phyloP scores from a whole-genome alignment of 768 basidiomycete genomes.

The Mycena amicta region DNA sequence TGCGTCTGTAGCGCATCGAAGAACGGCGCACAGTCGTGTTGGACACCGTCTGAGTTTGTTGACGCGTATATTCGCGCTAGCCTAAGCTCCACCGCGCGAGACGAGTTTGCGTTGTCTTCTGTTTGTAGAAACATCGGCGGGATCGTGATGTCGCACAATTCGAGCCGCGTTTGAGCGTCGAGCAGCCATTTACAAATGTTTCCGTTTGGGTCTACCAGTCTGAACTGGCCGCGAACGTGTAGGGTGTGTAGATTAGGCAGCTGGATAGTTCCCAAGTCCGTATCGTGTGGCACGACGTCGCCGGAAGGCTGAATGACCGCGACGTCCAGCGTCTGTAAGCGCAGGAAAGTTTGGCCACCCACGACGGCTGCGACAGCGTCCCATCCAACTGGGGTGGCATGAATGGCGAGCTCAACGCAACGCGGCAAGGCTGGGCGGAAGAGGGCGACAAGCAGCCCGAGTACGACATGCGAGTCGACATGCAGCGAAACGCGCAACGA shows the following conservation, averaged over 20 bases:
- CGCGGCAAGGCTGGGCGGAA: slow-evolving; percentile 7
- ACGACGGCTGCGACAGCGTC: slow-evolving; percentile 1
- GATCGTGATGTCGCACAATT: slow-evolving; percentile 3
- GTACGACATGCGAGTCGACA: not conserved
- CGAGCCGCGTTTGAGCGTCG: slow-evolving; percentile 3
- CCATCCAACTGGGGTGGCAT: slow-evolving; percentile 1
- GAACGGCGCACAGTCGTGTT: slow-evolving; percentile 17
- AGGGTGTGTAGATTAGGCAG: slow-evolving; percentile 8
- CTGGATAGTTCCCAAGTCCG: slow-evolving; percentile 1
- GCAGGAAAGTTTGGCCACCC: slow-evolving; percentile 7
- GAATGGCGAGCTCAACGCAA: slow-evolving; percentile 2
- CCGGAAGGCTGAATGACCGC: not conserved
- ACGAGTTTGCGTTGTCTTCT: not conserved
- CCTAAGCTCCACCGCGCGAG: slow-evolving; percentile 3
- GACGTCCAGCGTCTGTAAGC: slow-evolving; percentile 3
- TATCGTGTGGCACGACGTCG: not conserved
- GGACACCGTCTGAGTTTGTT: not conserved
- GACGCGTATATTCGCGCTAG: slow-evolving; percentile 8
- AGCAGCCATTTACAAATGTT: slow-evolving; percentile 6
- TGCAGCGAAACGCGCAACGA: not conserved
- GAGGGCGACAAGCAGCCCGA: slow-evolving; percentile 2
- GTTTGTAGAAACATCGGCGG: slow-evolving; percentile 16
- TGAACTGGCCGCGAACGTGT: not conserved
- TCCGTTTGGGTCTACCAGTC: slow-evolving; percentile 4
- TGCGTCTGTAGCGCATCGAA: slow-evolving; percentile 16